Base-by-base conservation (phyloP, 2,329 filamentous ascomycete genomes). In the Aureobasidium namibiae region DNA sequence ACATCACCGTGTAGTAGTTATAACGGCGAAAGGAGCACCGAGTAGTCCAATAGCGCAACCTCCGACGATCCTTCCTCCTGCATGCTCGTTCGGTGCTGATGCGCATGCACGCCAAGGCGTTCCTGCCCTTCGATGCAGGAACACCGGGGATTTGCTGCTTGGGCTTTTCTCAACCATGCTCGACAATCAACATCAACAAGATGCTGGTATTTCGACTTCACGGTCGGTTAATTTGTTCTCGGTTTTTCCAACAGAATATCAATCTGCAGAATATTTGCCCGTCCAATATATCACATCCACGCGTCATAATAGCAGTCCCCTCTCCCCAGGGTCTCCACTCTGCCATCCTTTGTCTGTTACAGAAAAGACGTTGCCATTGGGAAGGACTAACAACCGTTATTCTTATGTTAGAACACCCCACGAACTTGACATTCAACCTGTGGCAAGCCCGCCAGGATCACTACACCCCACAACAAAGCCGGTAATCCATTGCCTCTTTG, bases 1-100 rank as follows among this genome's bases (percentile, higher is more conserved):
- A 57, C 48, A 48, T 57, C 54, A 57, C 33, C 53, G 53, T 57
- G 38, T 57, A 33, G 52, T 56, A 57, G 42, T 48, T 46, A 14
- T 46, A 57, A 57, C 54, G 54, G 41, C 29, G 33, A 31, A 39
- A 34, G 52, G 39, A 45, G 38, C 18, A 24, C 45, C 7, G 24
- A 45, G 29, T 29, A 24, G 34, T 39, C 14, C 52, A 56, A 56
- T 56, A 56, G 52, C 52, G 52, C 52, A 23, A 45, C 38, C 14
- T 34, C 26, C 50, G 50, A 5, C 24, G 50, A 54, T 54, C 50
- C 50, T 54, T 34, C 29, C 52, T 56, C 52, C 52, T 56, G 52
- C 52, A 56, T 56, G 39, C n/a, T 34, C 6, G 29, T 3, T 18
- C 39, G n/a, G 23, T 34, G 39, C 52, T 54, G 50, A 44, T 42